Evolutionary conservation across 495 filamentous ascomycete species (phyloP), one percentile per base, ranked within the genome.

Genomic region (Amorphotheca resinae): DNA sequence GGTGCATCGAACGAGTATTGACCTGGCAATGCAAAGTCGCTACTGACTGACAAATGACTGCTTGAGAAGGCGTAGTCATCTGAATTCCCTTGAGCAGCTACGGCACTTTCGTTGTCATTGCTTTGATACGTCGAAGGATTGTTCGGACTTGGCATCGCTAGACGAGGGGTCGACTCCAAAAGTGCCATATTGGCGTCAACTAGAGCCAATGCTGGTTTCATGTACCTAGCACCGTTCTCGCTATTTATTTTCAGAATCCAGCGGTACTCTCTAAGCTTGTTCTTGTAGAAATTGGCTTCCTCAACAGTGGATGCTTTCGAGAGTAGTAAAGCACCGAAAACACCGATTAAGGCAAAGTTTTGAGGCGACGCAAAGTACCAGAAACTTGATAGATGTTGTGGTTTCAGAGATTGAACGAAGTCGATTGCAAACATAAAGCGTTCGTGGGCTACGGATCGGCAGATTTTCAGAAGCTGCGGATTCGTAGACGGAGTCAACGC

Each of bases 211-310:
- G 52, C 52, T 3, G 52, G 48, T 30, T 49, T 51, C 52, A 55
- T 51, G 25, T 55, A 55, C 38, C 33, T 38, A 9, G 52, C 52
- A 3, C 88, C 88, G 37, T 82, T 79, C 54, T 87, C 84, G 49
- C 76, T 77, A 61, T 79, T 86, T 33, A 95, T 87, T 30, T 78
- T 80, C 52, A 98, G 66, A 1, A 87, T 95, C 91, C 91, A 98
- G 38, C 85, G 69, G 59, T 93, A 95, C 64, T 98, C 91, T 49
- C 77, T 76, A 9, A 95, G 67, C 4, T 91, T 70, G 1, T 79
- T 70, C 18, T 80, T 76, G 61, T 98, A 98, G 68, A 93, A 96
- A 9, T 91, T 86, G 7, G 84, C 84, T 62, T 98, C 91, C 58
- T 95, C 87, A 20, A 73, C 68, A 9, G 76, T 82, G 0, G 87